A percentile compares a stretch with the other conserved stretches of the same genome.
Conservation (phyloP, 306 rosid species). For the Cicer cuneatum region DNA sequence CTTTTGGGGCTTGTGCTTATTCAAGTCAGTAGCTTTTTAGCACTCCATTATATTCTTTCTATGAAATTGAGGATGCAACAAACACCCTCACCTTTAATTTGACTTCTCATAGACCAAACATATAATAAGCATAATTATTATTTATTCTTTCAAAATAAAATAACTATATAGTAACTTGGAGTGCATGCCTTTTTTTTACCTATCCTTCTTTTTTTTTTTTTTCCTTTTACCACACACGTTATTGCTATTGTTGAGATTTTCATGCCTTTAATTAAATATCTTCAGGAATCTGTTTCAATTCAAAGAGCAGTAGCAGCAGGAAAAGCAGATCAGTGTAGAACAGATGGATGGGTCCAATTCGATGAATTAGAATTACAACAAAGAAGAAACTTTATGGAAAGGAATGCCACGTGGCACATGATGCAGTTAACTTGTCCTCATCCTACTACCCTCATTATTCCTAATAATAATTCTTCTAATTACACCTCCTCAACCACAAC, state of each 20-base stretch:
- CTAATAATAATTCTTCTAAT: neutral
- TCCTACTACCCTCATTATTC: slow-evolving; percentile 41
- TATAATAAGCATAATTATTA: slow-evolving; percentile 43
- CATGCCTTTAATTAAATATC: slow-evolving; percentile 39
- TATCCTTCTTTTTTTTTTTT: slow-evolving; percentile 20
- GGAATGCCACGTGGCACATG: slow-evolving; percentile 90
- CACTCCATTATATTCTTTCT: slow-evolving; percentile 34
- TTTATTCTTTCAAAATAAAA: neutral
- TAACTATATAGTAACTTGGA: slow-evolving; percentile 15
- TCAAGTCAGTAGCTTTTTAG: slow-evolving; percentile 47
- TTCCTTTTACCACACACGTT: neutral
- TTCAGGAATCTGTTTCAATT: slow-evolving; percentile 76
- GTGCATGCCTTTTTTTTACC: slow-evolving; percentile 42
- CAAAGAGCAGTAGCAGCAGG: slow-evolving; percentile 59
- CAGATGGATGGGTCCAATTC: slow-evolving; percentile 84
- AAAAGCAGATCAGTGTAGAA: slow-evolving; percentile 58
- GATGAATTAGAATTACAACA: slow-evolving; percentile 69
- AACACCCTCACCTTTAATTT: slow-evolving; percentile 57
- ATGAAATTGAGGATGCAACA: slow-evolving; percentile 50
- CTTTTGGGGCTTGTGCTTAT: slow-evolving; percentile 74
- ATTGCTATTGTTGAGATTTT: slow-evolving; percentile 20
- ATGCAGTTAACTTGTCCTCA: slow-evolving; percentile 66
- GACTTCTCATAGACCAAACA: slow-evolving; percentile 46
- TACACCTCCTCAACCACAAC: slow-evolving; percentile 44
- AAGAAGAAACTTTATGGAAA: slow-evolving; percentile 66